Evolutionary conservation across 2,329 filamentous ascomycete genomes (phyloP), one percentile per base, ranked within the genome.

Genomic region (Triangularia setosa): DNA sequence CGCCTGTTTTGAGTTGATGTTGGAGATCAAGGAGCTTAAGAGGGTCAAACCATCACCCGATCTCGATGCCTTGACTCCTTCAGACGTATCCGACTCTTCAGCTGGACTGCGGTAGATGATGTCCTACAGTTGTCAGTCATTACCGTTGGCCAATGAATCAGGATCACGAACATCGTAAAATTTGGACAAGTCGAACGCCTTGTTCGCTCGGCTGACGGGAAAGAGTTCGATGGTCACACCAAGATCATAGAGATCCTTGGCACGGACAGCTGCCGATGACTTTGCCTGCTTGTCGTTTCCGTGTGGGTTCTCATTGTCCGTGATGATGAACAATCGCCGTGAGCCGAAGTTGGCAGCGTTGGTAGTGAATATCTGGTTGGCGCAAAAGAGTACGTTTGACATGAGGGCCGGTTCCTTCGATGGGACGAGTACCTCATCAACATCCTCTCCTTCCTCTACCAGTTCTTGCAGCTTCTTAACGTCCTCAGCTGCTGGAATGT

Each of bases 341-440:
- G 94, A 98, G 3, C 92, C 90, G 75, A 98, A 98, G 73, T 97
- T 98, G 18, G 95, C 88, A 0, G 95, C 93, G 75, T 91, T 96
- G 2, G 92, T 97, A 1, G 93, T 97, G 74, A 99, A 97, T 60
- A 98, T 91, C 73, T 97, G 93, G 69, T 98, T 98, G 40, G 93
- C 94, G 71, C 93, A 96, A 74, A 97, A 97, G 1, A 99, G 82
- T 2, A 99, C 84, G 71, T 93, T 96, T 9, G 91, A 87, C 89
- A 99, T 96, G 33, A 88, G 87, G 0, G 90, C 88, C 1, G 83
- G 80, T 62, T 93, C 87, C 3, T 84, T 79, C 0, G 91, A 86
- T 1, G 93, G 88, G 5, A 83, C 82, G 35, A 98, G 78, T 3
- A 97, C 78, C 8, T 88, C 83, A 2, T 87, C 81, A 0, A 87